Conservation (phyloP, 2,329 filamentous ascomycete genomes). For the Apiospora hydei region DNA sequence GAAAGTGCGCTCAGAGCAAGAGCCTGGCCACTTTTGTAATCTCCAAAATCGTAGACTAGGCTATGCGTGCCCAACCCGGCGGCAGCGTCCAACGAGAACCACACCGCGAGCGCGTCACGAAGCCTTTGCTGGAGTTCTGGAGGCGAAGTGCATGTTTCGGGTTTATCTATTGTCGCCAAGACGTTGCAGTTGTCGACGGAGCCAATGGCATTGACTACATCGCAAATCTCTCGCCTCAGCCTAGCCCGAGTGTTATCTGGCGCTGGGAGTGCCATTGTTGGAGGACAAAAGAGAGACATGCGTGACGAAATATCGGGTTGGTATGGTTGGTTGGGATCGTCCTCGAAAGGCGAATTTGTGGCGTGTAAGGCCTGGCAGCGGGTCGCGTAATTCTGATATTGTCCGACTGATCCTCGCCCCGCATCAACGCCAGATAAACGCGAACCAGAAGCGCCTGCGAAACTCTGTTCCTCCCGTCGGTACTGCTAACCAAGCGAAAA, state of each 20-base stretch:
- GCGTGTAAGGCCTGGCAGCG: background rate
- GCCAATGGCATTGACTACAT: slow-evolving; percentile 16
- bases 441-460: background rate
- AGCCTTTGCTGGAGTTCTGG: background rate
- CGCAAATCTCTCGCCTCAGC: slow-evolving; percentile 4
- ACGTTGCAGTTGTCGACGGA: slow-evolving; percentile 12
- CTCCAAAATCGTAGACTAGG: slow-evolving; percentile 18
- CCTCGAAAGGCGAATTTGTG: background rate
- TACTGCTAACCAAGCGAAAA: background rate
- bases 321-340: background rate
- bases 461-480: background rate
- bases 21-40: background rate
- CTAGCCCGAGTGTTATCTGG: background rate
- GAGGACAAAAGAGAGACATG: background rate
- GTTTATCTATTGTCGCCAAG: background rate
- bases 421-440: background rate
- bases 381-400: background rate
- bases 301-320: background rate
- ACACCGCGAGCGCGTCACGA: background rate
- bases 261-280: background rate
- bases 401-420: background rate
- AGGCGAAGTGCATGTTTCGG: slow-evolving; percentile 13
- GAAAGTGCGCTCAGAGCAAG: background rate
- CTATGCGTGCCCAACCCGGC: background rate
- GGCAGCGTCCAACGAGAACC: background rate